phyloP scores from a whole-genome alignment of 2,329 filamentous ascomycete species.

The Aureobasidium sp. region DNA sequence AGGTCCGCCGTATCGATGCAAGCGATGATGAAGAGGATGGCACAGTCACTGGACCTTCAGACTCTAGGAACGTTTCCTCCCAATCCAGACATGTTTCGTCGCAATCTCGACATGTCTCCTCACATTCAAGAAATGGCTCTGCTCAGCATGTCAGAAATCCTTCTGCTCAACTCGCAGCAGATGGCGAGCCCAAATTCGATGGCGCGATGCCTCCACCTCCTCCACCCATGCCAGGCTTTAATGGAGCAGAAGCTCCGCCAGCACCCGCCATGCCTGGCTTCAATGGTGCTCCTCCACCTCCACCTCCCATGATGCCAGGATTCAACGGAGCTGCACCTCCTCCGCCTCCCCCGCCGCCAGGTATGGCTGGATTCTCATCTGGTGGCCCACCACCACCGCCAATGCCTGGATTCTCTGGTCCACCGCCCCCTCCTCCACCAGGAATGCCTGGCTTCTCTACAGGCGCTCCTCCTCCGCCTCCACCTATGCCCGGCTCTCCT shows the following conservation, averaged over 20 bases:
- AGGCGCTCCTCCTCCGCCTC: conserved; percentile 28
- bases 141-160: background rate
- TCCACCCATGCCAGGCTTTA: conserved; percentile 20
- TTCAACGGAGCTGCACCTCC: conserved; percentile 29
- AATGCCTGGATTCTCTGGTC: conserved; percentile 41
- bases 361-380: conserved; percentile 38
- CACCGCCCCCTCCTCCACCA: conserved; percentile 49
- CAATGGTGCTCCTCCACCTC: conserved; percentile 32
- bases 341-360: conserved; percentile 34
- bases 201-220: conserved; percentile 24
- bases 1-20: conserved; percentile 62
- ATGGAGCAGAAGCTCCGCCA: conserved; percentile 36
- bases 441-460: conserved; percentile 37
- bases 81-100: background rate
- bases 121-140: background rate
- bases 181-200: conserved; percentile 24
- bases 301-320: conserved; percentile 36
- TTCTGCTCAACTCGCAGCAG: background rate
- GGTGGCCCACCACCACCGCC: conserved; percentile 35
- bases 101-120: background rate
- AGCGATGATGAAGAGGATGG: conserved; percentile 66
- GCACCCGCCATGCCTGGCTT: conserved; percentile 38
- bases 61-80: conserved; percentile 50
- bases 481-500: conserved; percentile 36
- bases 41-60: conserved; percentile 64